Evolutionary conservation across 176 grass and related monocot species (phyloP).

Genomic region (Rhynchospora pubera): DNA sequence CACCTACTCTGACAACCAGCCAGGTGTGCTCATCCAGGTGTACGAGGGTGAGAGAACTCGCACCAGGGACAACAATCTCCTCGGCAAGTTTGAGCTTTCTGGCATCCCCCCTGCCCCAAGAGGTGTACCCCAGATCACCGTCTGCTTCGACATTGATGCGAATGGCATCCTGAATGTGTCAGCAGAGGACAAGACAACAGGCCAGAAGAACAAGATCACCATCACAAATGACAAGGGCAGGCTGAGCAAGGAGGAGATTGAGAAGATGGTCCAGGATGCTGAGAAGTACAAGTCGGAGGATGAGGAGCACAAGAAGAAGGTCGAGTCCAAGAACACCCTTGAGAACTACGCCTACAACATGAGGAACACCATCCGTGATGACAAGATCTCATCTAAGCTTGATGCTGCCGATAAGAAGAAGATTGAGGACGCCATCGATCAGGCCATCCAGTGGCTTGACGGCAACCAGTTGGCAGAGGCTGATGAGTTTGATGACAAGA

Average conservation of each 20-base stretch:
- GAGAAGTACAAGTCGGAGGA: constrained; percentile 76
- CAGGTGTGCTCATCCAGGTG: constrained; percentile 43
- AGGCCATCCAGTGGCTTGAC: constrained; percentile 57
- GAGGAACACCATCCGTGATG: constrained; percentile 74
- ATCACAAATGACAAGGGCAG: constrained; percentile 76
- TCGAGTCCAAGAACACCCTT: constrained; percentile 51
- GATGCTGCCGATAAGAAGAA: constrained; percentile 53
- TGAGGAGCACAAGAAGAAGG: constrained; percentile 74
- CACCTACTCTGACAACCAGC: constrained; percentile 45
- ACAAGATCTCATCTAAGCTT: constrained; percentile 67
- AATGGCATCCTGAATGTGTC: constrained; percentile 64
- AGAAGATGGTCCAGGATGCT: constrained; percentile 70
- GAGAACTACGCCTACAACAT: constrained; percentile 87
- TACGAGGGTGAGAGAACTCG: constrained; percentile 55
- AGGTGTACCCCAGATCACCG: constrained; percentile 61
- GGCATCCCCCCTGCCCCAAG: constrained; percentile 56
- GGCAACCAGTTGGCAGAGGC: constrained; percentile 55
- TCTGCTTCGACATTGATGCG: constrained; percentile 64
- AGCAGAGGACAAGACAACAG: constrained; percentile 64
- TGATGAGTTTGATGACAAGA: constrained; percentile 67
- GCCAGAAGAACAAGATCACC: constrained; percentile 84
- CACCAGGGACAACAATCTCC: constrained; percentile 51
- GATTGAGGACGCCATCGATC: constrained; percentile 59
- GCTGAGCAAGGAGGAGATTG: constrained; percentile 72
- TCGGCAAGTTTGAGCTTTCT: constrained; percentile 63